phyloP scores from a whole-genome alignment of 2,329 filamentous ascomycete genomes.

The Incumbomyces delicatus region DNA sequence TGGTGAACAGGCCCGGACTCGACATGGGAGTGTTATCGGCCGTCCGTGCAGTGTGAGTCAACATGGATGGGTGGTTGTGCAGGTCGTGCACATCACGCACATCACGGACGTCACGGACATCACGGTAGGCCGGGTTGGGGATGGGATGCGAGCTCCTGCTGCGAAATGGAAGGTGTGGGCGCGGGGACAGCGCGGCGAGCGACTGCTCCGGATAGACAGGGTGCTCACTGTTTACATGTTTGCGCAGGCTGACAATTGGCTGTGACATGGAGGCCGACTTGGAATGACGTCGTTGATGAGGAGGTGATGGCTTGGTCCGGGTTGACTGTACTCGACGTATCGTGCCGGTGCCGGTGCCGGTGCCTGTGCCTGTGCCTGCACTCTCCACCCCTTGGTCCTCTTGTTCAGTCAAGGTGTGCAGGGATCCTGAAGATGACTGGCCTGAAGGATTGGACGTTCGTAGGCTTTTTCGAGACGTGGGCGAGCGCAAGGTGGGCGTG shows the following conservation, averaged over 20 bases:
- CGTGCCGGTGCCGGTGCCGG: no score
- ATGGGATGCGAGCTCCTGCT: conserved; percentile 36
- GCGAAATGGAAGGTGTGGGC: conserved; percentile 30
- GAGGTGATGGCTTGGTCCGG: not conserved
- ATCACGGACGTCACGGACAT: conserved; percentile 21
- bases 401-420: conserved; percentile 21
- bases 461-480: conserved; percentile 26
- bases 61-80: conserved; percentile 18
- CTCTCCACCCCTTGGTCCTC: conserved; percentile 1
- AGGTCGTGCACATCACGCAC: conserved; percentile 8
- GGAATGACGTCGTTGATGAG: conserved; percentile 8
- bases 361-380: conserved; percentile 9
- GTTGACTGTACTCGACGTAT: conserved; percentile 1
- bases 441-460: conserved; percentile 28
- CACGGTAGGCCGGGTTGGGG: conserved; percentile 24
- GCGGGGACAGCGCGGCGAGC: conserved; percentile 36
- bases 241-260: conserved; percentile 3
- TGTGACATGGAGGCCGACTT: conserved; percentile 17
- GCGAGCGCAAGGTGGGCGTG: conserved; percentile 1
- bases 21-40: conserved; percentile 39
- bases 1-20: conserved; percentile 35
- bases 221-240: conserved; percentile 12
- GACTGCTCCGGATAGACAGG: conserved; percentile 41
- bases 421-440: conserved; percentile 34
- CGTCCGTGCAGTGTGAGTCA: conserved; percentile 25